Percentiles rank a stretch among this genome's conserved stretches.
Conservation (phyloP, 495 filamentous ascomycete genomes). For the Daldinia childiae region DNA sequence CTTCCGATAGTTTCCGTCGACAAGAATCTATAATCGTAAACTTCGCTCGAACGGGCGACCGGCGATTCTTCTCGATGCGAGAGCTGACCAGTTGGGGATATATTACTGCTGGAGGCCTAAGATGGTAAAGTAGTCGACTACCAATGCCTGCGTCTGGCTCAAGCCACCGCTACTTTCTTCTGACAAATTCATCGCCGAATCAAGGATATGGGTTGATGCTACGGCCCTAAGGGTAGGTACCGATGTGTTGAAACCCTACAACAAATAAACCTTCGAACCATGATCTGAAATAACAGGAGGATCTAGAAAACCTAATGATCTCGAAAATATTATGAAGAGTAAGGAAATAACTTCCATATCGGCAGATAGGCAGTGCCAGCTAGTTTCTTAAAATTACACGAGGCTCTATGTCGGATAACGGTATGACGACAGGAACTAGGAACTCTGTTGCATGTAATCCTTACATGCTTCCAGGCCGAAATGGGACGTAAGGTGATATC, state of each 20-base stretch:
- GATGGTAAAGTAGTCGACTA: constrained; percentile 22
- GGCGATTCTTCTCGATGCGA: constrained; percentile 20
- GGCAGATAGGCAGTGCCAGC: not conserved
- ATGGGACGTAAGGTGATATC: constrained; percentile 8
- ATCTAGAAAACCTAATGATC: not conserved
- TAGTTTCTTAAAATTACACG: constrained; percentile 4
- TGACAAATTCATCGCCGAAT: constrained; percentile 15
- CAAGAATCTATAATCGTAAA: constrained; percentile 5
- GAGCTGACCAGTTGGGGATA: constrained; percentile 27
- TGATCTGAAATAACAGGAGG: constrained; percentile 11
- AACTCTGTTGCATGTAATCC: not conserved
- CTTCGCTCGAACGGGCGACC: constrained; percentile 23
- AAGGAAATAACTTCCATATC: constrained; percentile 21
- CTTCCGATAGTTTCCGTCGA: constrained; percentile 35
- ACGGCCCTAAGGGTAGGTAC: constrained; percentile 21
- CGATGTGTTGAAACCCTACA: constrained; percentile 9
- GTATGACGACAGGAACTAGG: not conserved
- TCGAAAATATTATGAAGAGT: constrained; percentile 11
- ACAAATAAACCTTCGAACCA: constrained; percentile 10
- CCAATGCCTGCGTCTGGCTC: constrained; percentile 14
- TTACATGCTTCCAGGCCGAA: constrained; percentile 3
- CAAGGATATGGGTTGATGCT: constrained; percentile 11
- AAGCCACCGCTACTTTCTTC: constrained; percentile 20
- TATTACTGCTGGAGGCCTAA: constrained; percentile 22
- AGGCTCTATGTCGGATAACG: constrained; percentile 3